A percentile compares a stretch with the other conserved stretches of the same genome.
These are phyloP conservation scores for Suillus subalutaceus DNA, from an alignment of 768 basidiomycete species.

Conservation along the genomic window DNA sequence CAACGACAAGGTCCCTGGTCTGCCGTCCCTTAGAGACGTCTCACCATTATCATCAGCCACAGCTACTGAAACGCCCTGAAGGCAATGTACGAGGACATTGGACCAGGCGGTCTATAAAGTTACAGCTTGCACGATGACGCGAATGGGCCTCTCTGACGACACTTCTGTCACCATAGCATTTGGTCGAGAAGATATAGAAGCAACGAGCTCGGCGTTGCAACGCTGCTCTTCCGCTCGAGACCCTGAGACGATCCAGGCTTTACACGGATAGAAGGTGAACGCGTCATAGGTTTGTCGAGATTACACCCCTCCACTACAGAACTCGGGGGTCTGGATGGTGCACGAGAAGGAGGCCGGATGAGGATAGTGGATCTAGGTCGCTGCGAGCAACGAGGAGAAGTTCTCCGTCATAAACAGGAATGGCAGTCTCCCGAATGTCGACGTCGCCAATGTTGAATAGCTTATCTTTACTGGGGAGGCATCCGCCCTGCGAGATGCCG, in stretches of 20 bases:
- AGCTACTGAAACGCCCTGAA: conserved; percentile 76
- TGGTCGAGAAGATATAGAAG: conserved; percentile 68
- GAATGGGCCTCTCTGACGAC: conserved; percentile 69
- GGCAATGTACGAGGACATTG: conserved; percentile 76
- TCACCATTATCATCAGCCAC: conserved; percentile 89
- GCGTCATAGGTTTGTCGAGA: conserved; percentile 45
- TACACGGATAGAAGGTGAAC: conserved; percentile 78
- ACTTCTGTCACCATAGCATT: conserved; percentile 63
- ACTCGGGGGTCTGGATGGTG: conserved; percentile 73
- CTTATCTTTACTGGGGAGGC: conserved; percentile 26
- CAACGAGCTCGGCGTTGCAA: conserved; percentile 74
- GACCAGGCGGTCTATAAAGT: conserved; percentile 74
- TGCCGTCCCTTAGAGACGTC: conserved; percentile 74
- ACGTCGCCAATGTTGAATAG: conserved; percentile 41
- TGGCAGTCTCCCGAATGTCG: conserved; percentile 67
- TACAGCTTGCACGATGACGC: conserved; percentile 79
- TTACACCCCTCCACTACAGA: conserved; percentile 49
- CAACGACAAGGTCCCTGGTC: conserved; percentile 71
- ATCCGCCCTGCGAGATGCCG: conserved; percentile 19
- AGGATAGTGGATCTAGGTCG: conserved; percentile 45
- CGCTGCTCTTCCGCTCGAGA: conserved; percentile 75
- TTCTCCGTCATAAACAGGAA: conserved; percentile 77
- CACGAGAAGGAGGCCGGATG: conserved; percentile 64
- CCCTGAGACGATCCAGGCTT: conserved; percentile 69
- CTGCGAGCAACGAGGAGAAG: conserved; percentile 68